A percentile compares a stretch with the other conserved stretches of the same genome.
phyloP scores from a whole-genome alignment of 1,284 basidiomycete species.

The Moesziomyces globuligerus region DNA sequence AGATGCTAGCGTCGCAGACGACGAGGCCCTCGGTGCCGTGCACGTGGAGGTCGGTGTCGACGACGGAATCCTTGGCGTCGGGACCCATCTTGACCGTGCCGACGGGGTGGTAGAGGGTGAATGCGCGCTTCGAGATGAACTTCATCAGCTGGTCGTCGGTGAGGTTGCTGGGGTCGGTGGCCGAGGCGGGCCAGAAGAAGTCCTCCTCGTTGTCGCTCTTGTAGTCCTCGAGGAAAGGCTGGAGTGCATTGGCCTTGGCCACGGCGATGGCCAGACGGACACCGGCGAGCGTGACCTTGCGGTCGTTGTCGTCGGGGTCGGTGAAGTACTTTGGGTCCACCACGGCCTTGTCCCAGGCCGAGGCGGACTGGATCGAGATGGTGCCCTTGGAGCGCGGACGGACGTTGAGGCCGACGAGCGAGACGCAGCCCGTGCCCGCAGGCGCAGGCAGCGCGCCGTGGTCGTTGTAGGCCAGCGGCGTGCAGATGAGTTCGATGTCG shows the following conservation, averaged over 20 bases:
- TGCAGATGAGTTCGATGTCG: conserved; percentile 64
- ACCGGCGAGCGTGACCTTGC: conserved; percentile 50
- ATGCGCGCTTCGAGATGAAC: conserved; percentile 70
- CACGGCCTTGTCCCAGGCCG: conserved; percentile 44
- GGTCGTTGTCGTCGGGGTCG: conserved; percentile 51
- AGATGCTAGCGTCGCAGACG: conserved; percentile 57
- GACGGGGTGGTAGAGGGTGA: conserved; percentile 75
- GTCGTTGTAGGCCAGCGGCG: conserved; percentile 42
- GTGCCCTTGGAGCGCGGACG: conserved; percentile 48
- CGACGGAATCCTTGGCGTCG: conserved; percentile 27
- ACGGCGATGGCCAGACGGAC: conserved; percentile 42
- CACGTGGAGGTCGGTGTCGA: conserved; percentile 48
- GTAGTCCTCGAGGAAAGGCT: conserved; percentile 45
- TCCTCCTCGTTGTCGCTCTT: conserved; percentile 34
- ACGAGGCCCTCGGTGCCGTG: conserved; percentile 46
- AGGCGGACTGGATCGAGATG: conserved; percentile 36
- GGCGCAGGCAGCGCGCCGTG: conserved; percentile 38
- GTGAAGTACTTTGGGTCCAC: conserved; percentile 51
- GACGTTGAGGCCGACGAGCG: conserved; percentile 49
- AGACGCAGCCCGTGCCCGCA: conserved; percentile 32
- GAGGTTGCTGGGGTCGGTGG: conserved; percentile 54
- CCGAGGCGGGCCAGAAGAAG: conserved; percentile 45
- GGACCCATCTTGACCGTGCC: conserved; percentile 68
- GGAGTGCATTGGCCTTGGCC: conserved; percentile 25
- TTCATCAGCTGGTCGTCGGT: conserved; percentile 56